Percentiles rank a stretch among this genome's conserved stretches.
Conservation (phyloP, 495 filamentous ascomycete genomes). For the Recurvomyces mirabilis region DNA sequence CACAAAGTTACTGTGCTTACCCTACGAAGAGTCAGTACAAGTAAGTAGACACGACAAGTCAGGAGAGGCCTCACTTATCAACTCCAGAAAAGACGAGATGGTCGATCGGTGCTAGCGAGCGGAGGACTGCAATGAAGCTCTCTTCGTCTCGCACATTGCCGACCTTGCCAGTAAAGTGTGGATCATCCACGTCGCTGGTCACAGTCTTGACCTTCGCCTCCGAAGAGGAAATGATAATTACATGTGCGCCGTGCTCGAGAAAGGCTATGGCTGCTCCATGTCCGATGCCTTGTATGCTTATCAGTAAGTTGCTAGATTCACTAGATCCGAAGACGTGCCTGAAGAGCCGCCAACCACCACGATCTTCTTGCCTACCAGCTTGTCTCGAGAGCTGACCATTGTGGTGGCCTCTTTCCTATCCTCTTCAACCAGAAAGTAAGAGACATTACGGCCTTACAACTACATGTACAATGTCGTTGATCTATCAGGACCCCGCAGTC, state of each 20-base stretch:
- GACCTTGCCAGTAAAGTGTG: constrained; percentile 22
- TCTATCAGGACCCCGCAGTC: no score
- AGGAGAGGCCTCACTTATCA: no score
- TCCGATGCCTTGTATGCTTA: background rate
- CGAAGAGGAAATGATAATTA: constrained; percentile 16
- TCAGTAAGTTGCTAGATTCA: background rate
- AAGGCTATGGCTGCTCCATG: constrained; percentile 11
- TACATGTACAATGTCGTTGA: no score
- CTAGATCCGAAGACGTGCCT: background rate
- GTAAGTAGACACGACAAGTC: no score
- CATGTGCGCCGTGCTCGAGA: constrained; percentile 12
- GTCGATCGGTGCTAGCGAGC: constrained; percentile 31
- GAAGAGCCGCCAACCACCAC: constrained; percentile 7
- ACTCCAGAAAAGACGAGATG: constrained; percentile 37
- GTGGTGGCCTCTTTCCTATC: no score
- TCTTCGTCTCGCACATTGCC: constrained; percentile 34
- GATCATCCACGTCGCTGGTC: constrained; percentile 21
- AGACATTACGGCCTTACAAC: no score
- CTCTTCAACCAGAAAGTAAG: no score
- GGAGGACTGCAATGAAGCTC: constrained; percentile 26
- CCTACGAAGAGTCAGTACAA: background rate
- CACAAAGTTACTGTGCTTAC: no score
- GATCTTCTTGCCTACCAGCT: constrained; percentile 9
- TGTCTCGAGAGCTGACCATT: constrained; percentile 7
- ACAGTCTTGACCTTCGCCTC: constrained; percentile 24